A percentile compares a stretch with the other conserved stretches of the same genome.
Evolutionary conservation across 2,329 filamentous ascomycete species (phyloP).

Genomic region (Penicillium polonicum): DNA sequence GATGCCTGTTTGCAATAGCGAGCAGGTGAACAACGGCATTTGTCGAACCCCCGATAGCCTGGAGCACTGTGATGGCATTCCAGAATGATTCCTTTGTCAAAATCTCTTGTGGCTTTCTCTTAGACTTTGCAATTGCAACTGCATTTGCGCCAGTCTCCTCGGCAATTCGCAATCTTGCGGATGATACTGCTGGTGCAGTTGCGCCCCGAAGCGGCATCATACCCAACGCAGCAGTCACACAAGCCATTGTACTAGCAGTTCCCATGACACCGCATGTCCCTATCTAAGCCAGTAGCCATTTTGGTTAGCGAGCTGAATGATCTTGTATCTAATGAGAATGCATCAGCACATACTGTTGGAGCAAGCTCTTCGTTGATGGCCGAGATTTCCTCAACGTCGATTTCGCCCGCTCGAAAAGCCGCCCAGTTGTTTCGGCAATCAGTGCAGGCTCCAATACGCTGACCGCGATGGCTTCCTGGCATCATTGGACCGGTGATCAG

Average conservation of each 20-base stretch:
- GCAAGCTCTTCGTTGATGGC: conserved; percentile 71
- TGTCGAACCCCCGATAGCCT: conserved; percentile 57
- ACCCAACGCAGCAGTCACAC: conserved; percentile 52
- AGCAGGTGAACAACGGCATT: conserved; percentile 57
- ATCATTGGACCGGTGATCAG: conserved; percentile 74
- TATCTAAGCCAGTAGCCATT: conserved; percentile 23
- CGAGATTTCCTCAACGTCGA: conserved; percentile 71
- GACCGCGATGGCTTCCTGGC: conserved; percentile 65
- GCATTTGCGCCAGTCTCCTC: conserved; percentile 55
- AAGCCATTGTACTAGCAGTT: conserved; percentile 59
- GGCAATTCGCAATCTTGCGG: conserved; percentile 52
- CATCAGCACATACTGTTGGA: conserved; percentile 56
- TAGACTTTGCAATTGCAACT: conserved; percentile 43
- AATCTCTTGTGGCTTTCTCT: conserved; percentile 46
- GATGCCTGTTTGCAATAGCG: conserved; percentile 56
- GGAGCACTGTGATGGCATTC: conserved; percentile 55
- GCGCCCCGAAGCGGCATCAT: conserved; percentile 55
- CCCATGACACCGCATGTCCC: conserved; percentile 61
- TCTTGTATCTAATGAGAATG: neutral
- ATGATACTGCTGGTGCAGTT: conserved; percentile 55
- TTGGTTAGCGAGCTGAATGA: conserved; percentile 5
- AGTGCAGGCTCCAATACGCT: conserved; percentile 69
- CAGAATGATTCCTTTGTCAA: conserved; percentile 50
- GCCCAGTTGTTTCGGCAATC: conserved; percentile 76
- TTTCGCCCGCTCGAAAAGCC: conserved; percentile 61